phyloP scores from a whole-genome alignment of 257 asterid species.

The Marsdenia floribunda region DNA sequence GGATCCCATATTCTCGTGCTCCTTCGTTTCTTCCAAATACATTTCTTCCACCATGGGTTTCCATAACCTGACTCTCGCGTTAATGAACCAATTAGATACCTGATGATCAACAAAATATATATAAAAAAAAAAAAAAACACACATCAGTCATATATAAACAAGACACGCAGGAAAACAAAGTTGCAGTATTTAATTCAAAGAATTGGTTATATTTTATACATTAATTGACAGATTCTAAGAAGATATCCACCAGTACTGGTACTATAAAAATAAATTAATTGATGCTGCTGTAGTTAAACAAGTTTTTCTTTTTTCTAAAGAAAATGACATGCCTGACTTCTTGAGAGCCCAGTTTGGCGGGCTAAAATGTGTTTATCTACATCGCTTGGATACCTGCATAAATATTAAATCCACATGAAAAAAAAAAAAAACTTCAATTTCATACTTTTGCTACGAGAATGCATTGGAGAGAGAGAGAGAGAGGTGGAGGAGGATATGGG shows the following conservation, averaged over 20 bases:
- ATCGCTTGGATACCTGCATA: constrained; percentile 94
- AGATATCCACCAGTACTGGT: constrained; percentile 26
- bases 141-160: not conserved
- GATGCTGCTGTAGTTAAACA: constrained; percentile 12
- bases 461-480: not conserved
- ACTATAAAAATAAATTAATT: constrained; percentile 17
- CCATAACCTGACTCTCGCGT: constrained; percentile 94
- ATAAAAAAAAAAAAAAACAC: not conserved
- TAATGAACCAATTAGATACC: constrained; percentile 97
- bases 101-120: constrained; percentile 12
- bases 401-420: not conserved
- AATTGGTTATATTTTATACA: not conserved
- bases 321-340: constrained; percentile 84
- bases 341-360: constrained; percentile 96
- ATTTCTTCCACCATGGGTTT: constrained; percentile 99
- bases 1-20: constrained; percentile 28
- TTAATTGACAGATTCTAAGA: constrained; percentile 20
- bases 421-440: not conserved
- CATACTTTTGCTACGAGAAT: not conserved
- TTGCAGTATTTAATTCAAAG: not conserved
- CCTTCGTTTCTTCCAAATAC: constrained; percentile 81
- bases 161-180: constrained; percentile 19
- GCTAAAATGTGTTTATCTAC: constrained; percentile 93
- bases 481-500: constrained; percentile 21
- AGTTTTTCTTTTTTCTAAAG: constrained; percentile 7